Conservation (phyloP, 1,139 yeast genomes). For the Starmera stellimalicola region DNA sequence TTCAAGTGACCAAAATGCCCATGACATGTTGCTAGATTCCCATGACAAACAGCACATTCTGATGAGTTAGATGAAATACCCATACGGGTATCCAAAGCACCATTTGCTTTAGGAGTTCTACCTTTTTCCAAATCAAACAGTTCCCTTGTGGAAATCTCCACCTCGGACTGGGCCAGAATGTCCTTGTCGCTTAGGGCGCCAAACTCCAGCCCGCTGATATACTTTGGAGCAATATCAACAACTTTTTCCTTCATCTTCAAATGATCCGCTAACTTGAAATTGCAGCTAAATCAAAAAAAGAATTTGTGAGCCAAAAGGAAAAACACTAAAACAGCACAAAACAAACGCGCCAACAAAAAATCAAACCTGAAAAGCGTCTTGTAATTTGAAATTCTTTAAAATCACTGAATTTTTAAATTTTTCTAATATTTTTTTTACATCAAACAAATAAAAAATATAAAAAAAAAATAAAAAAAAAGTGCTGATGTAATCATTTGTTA, state of each 20-base stretch:
- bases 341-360: no score
- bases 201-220: slow-evolving; percentile 85
- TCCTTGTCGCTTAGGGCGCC: slow-evolving; percentile 88
- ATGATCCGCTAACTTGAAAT: no score
- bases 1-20: slow-evolving; percentile 97
- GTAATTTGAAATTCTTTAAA: no score
- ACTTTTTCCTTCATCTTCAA: slow-evolving; percentile 31
- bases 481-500: no score
- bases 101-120: slow-evolving; percentile 66
- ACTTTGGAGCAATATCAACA: slow-evolving; percentile 75
- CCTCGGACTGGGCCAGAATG: slow-evolving; percentile 88
- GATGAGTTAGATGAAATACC: slow-evolving; percentile 83
- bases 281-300: no score
- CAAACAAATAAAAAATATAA: no score
- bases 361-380: no score
- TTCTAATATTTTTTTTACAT: no score
- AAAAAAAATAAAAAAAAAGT: no score
- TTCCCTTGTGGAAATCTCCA: slow-evolving; percentile 86
- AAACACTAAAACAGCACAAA: no score
- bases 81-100: slow-evolving; percentile 89
- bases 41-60: slow-evolving; percentile 88
- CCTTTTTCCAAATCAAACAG: slow-evolving; percentile 86
- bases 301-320: slow-evolving; percentile 1
- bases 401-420: no score
- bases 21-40: slow-evolving; percentile 88